Evolutionary conservation across 345 rosid genomes (phyloP), one percentile per base, ranked within the genome.

Genomic region (Sisymbrium altissimum): DNA sequence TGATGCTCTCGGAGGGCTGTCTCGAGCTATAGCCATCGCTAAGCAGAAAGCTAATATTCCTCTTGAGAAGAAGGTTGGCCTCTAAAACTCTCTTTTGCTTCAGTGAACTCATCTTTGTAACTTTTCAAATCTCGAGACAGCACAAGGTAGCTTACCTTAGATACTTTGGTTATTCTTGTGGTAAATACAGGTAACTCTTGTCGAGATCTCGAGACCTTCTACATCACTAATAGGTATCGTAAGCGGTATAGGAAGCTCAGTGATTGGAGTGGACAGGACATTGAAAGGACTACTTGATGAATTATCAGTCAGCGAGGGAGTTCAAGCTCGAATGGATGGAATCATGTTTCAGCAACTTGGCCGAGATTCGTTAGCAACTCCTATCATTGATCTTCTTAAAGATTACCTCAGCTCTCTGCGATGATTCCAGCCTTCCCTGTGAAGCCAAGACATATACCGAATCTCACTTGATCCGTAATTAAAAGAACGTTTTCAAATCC

Each of bases 271-370:
- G 18, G 91, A 91, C 79, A 80, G 74, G 66, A 81, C 88, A 38
- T 17, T 91, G 76, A 87, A 83, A 70, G 88, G 71, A 80, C 48
- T 91, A 41, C 66, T 91, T 40, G 86, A 80, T 58, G 95, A 88
- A 23, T 53, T 94, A 70, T 70, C 86, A 7, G 66, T 79, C 73
- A 74, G 87, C 0, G 85, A 82, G 0, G 93, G 93, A 18, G 79
- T 94, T 64, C 98, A 94, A 73, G 96, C 97, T 68, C 90, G 96
- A 63, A 85, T 94, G 96, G 98, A 91, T 10, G 97, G 98, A 30
- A 88, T 87, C 71, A 33, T 89, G 84, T 87, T 84, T 78, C 92
- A 91, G 84, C 80, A 83, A 62, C 81, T 91, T 53, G 92, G 85
- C 65, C 88, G 70, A 15, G 68, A 82, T 71, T 75, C 92, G 57